These are phyloP conservation scores for Reutealis trisperma DNA, from an alignment of 345 rosid species.

Conservation along the genomic window DNA sequence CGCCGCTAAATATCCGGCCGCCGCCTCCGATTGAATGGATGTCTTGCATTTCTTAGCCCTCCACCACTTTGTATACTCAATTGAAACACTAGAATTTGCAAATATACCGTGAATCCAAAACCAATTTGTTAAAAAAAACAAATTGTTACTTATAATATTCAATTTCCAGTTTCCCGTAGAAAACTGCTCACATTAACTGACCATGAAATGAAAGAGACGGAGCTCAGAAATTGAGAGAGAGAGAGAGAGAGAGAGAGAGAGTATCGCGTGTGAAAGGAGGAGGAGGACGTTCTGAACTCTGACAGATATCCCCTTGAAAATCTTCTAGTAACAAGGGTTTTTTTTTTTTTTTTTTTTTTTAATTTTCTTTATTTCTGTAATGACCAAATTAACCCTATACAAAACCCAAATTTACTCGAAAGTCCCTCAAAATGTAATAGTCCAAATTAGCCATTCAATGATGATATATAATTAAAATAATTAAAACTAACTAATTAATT, in stretches of 20 bases:
- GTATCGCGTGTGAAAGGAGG: background rate
- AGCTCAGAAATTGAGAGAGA: background rate
- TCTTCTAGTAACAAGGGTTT: conserved; percentile 23
- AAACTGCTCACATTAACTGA: background rate
- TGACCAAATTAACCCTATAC: conserved; percentile 24
- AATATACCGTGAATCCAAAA: background rate
- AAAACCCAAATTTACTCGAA: background rate
- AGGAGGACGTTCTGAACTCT: conserved; percentile 23
- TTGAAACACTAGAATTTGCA: background rate
- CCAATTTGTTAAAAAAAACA: background rate
- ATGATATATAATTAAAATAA: too few relatives aligned
- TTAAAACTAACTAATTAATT: too few relatives aligned
- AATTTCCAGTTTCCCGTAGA: background rate
- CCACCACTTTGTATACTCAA: background rate
- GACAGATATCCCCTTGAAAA: conserved; percentile 41
- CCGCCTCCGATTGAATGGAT: conserved; percentile 51
- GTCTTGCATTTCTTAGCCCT: conserved; percentile 53
- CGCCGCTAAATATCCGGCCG: conserved; percentile 38
- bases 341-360: background rate
- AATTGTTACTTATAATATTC: background rate
- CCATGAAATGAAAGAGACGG: too few relatives aligned
- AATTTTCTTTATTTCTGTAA: background rate
- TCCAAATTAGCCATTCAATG: conserved; percentile 7
- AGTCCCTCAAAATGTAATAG: background rate
- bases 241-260: conserved; percentile 4